phyloP scores from a whole-genome alignment of 345 rosid species.

The Eucalyptus marginata region DNA sequence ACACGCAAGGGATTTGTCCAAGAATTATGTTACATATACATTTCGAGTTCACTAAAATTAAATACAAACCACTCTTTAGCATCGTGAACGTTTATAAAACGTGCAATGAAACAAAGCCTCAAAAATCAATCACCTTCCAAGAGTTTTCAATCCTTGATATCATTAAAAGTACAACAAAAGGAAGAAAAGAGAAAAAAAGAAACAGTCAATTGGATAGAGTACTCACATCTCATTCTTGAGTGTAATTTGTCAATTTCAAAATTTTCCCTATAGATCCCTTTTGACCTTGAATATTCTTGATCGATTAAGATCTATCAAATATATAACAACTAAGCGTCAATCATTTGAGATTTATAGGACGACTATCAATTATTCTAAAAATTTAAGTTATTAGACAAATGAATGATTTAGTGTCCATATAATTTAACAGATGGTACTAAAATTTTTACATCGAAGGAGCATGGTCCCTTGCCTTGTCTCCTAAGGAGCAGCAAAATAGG shows the following conservation, averaged over 20 bases:
- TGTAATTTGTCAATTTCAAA: background rate
- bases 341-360: too few species aligned
- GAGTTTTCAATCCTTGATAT: background rate
- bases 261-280: background rate
- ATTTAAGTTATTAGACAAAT: background rate
- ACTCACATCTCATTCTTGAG: background rate
- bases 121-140: background rate
- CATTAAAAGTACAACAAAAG: background rate
- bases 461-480: background rate
- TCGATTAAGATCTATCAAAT: fast-evolving
- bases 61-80: background rate
- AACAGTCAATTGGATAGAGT: background rate
- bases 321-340: background rate
- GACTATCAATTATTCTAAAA: fast-evolving
- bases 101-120: background rate
- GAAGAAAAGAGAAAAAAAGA: too few species aligned
- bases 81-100: background rate
- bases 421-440: background rate
- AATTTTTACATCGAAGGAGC: background rate
- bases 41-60: background rate
- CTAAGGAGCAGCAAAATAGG: background rate
- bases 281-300: background rate
- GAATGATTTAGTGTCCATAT: background rate
- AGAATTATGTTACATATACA: background rate
- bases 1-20: background rate